Base-by-base conservation (phyloP, 2,329 filamentous ascomycete genomes). In the Aureobasidium sp. region DNA sequence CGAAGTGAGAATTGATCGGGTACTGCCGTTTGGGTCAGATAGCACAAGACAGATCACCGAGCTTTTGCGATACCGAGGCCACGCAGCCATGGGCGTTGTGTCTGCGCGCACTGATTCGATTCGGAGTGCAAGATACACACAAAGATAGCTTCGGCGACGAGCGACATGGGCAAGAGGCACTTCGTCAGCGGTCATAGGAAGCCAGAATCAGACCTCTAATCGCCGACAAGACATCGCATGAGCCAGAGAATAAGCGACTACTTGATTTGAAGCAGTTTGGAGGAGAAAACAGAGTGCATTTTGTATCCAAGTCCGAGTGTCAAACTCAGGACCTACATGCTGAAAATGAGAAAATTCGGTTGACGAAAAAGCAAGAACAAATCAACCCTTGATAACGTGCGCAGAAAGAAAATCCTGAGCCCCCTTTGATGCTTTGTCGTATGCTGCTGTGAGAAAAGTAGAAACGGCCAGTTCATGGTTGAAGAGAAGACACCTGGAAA, bases 301-400 rank as follows among this genome's bases (percentile, higher is more conserved):
- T 55, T 55, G 36, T 31, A n/a, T 42, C 25, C 51, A 55, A 55
- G 51, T 55, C 51, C 51, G 37, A 55, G 51, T 55, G 29, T 55
- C 51, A 55, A 55, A 55, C 51, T 55, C 51, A 25, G 29, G 37
- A 42, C 36, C 51, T 36, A 37, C 37, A 55, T 55, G 37, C 51
- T 42, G 51, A 31, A 29, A 42, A 55, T 55, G 51, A 55, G 37
- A 31, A 52, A 55, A 42, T 17, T 52, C 14, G 49, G 12, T 20
- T 27, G 42, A 22, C 7, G 20, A 20, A 42, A 42, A n/a, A 55
- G 5, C 7, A 52, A 55, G n/a, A 9, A 55, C 25, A 55, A 55
- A 42, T 55, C 51, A 20, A 55, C 51, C 51, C 51, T 25, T 42
- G 3, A 39, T 37, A 42, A 55, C 37, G 51, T 25, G 51, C 37